Evolutionary conservation across 2,329 filamentous ascomycete species (phyloP).

Genomic region (Myriosclerotinia scirpicola): DNA sequence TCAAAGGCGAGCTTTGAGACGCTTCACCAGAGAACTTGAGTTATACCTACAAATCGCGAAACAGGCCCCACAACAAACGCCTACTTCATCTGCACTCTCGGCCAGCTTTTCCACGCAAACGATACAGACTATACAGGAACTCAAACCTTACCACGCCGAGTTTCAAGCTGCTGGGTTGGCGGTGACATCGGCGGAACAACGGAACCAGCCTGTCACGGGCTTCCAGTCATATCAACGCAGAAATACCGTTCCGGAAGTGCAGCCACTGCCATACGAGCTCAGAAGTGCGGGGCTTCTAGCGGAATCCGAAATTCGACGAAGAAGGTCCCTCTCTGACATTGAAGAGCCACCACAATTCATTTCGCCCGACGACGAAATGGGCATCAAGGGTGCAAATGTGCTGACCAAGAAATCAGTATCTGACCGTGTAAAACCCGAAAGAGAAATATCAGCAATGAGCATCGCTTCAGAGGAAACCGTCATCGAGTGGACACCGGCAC

Average conservation of each 20-base stretch:
- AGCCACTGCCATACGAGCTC: neutral
- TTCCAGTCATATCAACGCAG: conserved; percentile 3
- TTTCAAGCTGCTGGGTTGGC: conserved; percentile 56
- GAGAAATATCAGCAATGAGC: conserved; percentile 25
- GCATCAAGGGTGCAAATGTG: conserved; percentile 20
- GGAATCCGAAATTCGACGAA: neutral
- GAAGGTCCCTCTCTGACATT: neutral
- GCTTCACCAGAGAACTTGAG: conserved; percentile 46
- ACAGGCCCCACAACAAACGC: conserved; percentile 43
- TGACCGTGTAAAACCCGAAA: neutral
- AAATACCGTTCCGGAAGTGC: conserved; percentile 20
- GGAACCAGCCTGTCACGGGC: neutral
- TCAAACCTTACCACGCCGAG: conserved; percentile 54
- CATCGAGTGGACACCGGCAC: conserved; percentile 31
- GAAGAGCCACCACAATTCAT: conserved; percentile 25
- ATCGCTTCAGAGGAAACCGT: conserved; percentile 31
- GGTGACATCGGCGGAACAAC: conserved; percentile 54
- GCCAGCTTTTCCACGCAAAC: conserved; percentile 49
- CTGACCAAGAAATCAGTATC: conserved; percentile 8
- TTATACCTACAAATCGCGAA: conserved; percentile 45
- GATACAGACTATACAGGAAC: conserved; percentile 53
- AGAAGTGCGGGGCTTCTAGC: neutral
- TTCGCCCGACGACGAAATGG: conserved; percentile 29
- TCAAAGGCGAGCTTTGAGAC: conserved; percentile 46
- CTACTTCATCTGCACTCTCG: conserved; percentile 32